Evolutionary conservation across 345 rosid species (phyloP).

Genomic region (Erodium maritimum): DNA sequence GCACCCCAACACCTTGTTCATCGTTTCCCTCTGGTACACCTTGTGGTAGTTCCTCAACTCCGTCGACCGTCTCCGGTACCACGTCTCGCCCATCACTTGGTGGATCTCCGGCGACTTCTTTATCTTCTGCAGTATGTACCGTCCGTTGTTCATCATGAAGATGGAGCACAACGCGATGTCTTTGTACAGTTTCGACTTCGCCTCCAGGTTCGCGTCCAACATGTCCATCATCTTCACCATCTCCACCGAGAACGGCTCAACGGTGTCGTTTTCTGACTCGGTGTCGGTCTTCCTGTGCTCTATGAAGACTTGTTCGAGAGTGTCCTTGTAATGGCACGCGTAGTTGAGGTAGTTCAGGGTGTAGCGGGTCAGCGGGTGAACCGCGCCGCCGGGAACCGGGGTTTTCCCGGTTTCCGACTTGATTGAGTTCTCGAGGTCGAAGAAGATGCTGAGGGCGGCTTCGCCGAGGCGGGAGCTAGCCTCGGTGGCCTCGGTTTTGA

Average conservation of each 20-base stretch:
- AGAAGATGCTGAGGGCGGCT: slow-evolving; percentile 48
- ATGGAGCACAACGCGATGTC: slow-evolving; percentile 55
- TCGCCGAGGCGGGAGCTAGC: slow-evolving; percentile 61
- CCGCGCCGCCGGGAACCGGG: slow-evolving; percentile 77
- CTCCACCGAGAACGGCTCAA: slow-evolving; percentile 46
- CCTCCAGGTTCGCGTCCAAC: slow-evolving; percentile 47
- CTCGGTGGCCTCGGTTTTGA: slow-evolving; percentile 36
- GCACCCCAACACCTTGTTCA: slow-evolving; percentile 63
- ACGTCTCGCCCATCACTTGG: slow-evolving; percentile 46
- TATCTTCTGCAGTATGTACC: slow-evolving; percentile 80
- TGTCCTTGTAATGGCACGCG: slow-evolving; percentile 60
- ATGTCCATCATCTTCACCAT: slow-evolving; percentile 58
- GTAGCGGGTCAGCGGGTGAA: slow-evolving; percentile 84
- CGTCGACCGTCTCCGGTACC: slow-evolving; percentile 63
- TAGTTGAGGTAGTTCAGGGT: slow-evolving; percentile 69
- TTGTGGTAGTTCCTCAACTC: slow-evolving; percentile 73
- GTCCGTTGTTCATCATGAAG: slow-evolving; percentile 96
- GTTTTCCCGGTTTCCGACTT: slow-evolving; percentile 55
- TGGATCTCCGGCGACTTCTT: slow-evolving; percentile 56
- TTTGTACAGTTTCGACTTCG: slow-evolving; percentile 58
- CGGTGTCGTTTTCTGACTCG: slow-evolving; percentile 1
- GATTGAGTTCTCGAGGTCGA: slow-evolving; percentile 66
- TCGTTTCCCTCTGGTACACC: slow-evolving; percentile 73
- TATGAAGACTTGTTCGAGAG: slow-evolving; percentile 74
- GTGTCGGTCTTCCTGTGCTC: slow-evolving; percentile 58